These are phyloP conservation scores for Panaeolus cyanescens DNA, from an alignment of 768 basidiomycete species.

Conservation along the genomic window DNA sequence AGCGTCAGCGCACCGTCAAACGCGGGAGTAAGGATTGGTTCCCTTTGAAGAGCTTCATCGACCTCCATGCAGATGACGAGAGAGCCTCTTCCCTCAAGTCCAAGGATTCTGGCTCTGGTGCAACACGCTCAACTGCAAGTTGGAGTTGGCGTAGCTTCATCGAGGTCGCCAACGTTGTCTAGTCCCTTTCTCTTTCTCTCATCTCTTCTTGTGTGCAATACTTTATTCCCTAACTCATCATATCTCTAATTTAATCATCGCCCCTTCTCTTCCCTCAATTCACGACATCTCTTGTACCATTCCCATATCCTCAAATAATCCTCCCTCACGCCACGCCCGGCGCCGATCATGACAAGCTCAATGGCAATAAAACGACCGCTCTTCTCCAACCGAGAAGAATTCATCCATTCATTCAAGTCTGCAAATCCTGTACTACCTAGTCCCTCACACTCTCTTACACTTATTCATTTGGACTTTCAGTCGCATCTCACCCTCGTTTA, in stretches of 20 bases:
- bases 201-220: background rate
- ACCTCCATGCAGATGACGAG: slow-evolving; percentile 51
- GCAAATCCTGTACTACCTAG: background rate
- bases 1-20: slow-evolving; percentile 14
- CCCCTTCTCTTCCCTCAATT: background rate
- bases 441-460: background rate
- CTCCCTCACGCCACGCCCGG: background rate
- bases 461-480: background rate
- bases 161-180: slow-evolving; percentile 48
- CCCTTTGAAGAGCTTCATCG: slow-evolving; percentile 65
- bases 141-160: slow-evolving; percentile 69
- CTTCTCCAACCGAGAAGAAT: background rate
- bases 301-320: background rate
- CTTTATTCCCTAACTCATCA: background rate
- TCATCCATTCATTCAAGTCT: background rate
- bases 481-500: background rate
- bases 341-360: background rate
- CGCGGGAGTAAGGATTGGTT: slow-evolving; percentile 48
- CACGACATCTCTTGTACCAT: background rate
- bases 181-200: background rate
- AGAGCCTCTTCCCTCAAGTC: slow-evolving; percentile 5
- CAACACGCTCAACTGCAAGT: slow-evolving; percentile 20
- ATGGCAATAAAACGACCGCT: background rate
- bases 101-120: background rate
- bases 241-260: background rate